Evolutionary conservation across 164 flowering plant species (phyloP), one percentile per base, ranked within the genome.

Genomic region (Kingdonia uniflora): DNA sequence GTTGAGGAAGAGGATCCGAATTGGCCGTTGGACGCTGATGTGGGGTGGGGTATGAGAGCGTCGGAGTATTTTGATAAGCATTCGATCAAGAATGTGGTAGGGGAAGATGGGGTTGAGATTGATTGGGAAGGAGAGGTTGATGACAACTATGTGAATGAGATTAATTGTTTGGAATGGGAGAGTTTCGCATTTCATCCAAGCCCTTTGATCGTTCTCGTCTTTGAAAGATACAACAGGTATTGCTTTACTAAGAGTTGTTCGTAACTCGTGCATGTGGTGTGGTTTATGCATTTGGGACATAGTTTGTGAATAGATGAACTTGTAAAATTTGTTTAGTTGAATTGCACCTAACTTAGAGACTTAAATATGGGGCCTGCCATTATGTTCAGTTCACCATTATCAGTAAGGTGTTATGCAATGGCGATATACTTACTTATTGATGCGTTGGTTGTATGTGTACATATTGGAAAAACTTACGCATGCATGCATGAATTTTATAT

Each of bases 91-190:
- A 92, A 88, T 62, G 83, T 84, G 19, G 74, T 84, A 14, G 91
- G 84, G 1, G 94, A 84, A 46, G 87, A 84, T 57, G 96, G 96
- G n/a, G 60, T 53, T 14, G 83, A 84, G 75, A 81, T 92, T 48
- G 91, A 92, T 54, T 92, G 96, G 98, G 99, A 84, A 68, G 96
- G 91, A 19, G 96, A 85, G 70, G 52, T 79, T 43, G 94, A 88
- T 37, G 80, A 81, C 54, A 61, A 57, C 17, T 84, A 79, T 84
- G 85, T 88, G 23, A 71, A 82, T 66, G 99, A 88, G 75, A 92
- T 88, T 38, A 82, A 85, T 65, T 82, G 94, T 70, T 67, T 92
- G 57, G 96, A 87, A 57, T 92, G 99, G 96, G 99, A 92, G 76
- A 78, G 81, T 63, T 84, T 82, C 60, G 99, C 96, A 21, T 92